Conservation (phyloP, 768 basidiomycete genomes). For the Chalciporus pseudorubinellus region DNA sequence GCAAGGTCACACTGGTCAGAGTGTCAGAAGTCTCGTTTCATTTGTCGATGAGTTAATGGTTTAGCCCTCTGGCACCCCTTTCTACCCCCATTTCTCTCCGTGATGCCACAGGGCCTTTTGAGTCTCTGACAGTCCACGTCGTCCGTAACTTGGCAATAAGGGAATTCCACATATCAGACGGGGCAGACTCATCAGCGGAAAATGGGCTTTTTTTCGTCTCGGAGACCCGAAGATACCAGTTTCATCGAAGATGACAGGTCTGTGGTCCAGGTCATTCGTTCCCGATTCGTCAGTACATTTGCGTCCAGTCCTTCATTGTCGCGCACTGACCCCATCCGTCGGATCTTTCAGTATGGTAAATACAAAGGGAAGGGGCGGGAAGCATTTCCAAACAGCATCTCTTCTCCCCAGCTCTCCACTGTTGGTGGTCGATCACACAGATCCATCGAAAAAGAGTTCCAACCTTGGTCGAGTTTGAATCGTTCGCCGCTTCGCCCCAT, state of each 20-base stretch:
- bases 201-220: slow-evolving; percentile 36
- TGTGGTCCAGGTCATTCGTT: slow-evolving; percentile 56
- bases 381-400: slow-evolving; percentile 34
- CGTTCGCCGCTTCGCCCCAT: slow-evolving; percentile 22
- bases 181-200: slow-evolving; percentile 1
- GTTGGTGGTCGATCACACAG: slow-evolving; percentile 19
- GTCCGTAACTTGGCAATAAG: not conserved
- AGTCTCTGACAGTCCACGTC: slow-evolving; percentile 4
- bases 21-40: slow-evolving; percentile 28
- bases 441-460: slow-evolving; percentile 19
- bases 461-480: slow-evolving; percentile 11
- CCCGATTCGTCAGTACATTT: slow-evolving; percentile 52
- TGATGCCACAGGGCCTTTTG: slow-evolving; percentile 6
- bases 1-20: slow-evolving; percentile 5
- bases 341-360: slow-evolving; percentile 47
- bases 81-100: slow-evolving; percentile 10
- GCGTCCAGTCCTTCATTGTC: slow-evolving; percentile 13
- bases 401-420: slow-evolving; percentile 31
- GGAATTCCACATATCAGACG: not conserved
- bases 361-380: slow-evolving; percentile 57
- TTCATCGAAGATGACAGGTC: slow-evolving; percentile 39
- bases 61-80: slow-evolving; percentile 23
- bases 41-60: slow-evolving; percentile 4
- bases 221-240: slow-evolving; percentile 14
- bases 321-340: slow-evolving; percentile 8